Evolutionary conservation across 768 basidiomycete species (phyloP).

Genomic region (Termitomyces sp.): DNA sequence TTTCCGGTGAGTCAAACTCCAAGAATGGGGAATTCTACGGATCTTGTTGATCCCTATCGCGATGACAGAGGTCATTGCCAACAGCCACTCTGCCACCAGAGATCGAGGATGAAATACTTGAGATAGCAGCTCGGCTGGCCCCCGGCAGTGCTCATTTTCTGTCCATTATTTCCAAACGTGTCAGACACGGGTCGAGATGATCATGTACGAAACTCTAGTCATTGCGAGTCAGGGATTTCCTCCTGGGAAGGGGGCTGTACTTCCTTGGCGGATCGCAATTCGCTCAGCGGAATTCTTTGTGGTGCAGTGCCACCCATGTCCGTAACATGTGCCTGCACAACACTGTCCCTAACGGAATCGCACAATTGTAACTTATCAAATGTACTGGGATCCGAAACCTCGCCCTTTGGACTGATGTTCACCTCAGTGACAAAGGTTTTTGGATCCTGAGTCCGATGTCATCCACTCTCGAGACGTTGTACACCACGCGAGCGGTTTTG

Average conservation of each 20-base stretch:
- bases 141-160: not conserved
- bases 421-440: not conserved
- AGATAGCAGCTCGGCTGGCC: not conserved
- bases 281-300: not conserved
- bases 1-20: not conserved
- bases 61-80: not conserved
- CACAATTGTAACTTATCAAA: not conserved
- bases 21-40: too few species aligned
- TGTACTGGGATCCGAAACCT: not conserved
- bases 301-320: not conserved
- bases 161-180: not conserved
- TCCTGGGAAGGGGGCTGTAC: not conserved
- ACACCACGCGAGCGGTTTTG: not conserved
- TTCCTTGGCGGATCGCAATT: not conserved
- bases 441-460: not conserved
- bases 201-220: not conserved
- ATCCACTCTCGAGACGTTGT: not conserved
- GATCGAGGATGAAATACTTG: not conserved
- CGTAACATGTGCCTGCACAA: not conserved
- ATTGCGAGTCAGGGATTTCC: too few species aligned
- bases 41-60: not conserved
- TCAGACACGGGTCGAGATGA: not conserved
- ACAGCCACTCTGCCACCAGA: not conserved
- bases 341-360: not conserved
- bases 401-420: not conserved